Evolutionary conservation across 2,329 filamentous ascomycete genomes (phyloP).

Genomic region (Pseudogymnoascus sp.): DNA sequence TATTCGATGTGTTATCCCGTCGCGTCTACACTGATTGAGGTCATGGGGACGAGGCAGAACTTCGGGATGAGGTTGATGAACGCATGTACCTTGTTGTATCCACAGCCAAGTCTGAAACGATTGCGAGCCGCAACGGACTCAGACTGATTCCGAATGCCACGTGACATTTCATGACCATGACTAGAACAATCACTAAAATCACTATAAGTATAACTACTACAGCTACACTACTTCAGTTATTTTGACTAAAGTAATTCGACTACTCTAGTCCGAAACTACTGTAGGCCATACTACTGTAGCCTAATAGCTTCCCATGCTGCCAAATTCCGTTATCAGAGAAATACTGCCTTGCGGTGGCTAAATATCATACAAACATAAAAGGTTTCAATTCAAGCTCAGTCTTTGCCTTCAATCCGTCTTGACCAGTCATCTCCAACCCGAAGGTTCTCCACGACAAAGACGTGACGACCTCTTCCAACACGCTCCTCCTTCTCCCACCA

Average conservation of each 20-base stretch:
- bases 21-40: constrained; percentile 6
- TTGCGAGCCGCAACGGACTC: neutral
- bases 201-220: neutral
- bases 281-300: neutral
- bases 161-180: neutral
- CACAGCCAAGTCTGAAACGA: constrained; percentile 10
- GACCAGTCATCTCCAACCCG: constrained; percentile 81
- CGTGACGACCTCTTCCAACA: constrained; percentile 76
- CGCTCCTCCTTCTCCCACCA: constrained; percentile 78
- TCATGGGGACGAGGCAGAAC: constrained; percentile 9
- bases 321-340: constrained; percentile 5
- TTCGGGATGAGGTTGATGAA: constrained; percentile 10
- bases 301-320: constrained; percentile 1
- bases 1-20: constrained; percentile 3
- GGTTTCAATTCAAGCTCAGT: constrained; percentile 31
- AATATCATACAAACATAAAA: constrained; percentile 40
- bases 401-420: constrained; percentile 61
- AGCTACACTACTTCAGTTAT: neutral
- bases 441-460: constrained; percentile 78
- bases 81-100: constrained; percentile 8
- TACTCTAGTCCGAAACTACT: neutral
- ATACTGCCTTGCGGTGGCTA: constrained; percentile 8
- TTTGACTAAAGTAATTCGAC: neutral
- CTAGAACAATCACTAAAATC: too few relatives aligned
- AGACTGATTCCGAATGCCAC: neutral